These are phyloP conservation scores for Nitzschia palea DNA, from an alignment of 108 stramenopile genomes.

Conservation along the genomic window DNA sequence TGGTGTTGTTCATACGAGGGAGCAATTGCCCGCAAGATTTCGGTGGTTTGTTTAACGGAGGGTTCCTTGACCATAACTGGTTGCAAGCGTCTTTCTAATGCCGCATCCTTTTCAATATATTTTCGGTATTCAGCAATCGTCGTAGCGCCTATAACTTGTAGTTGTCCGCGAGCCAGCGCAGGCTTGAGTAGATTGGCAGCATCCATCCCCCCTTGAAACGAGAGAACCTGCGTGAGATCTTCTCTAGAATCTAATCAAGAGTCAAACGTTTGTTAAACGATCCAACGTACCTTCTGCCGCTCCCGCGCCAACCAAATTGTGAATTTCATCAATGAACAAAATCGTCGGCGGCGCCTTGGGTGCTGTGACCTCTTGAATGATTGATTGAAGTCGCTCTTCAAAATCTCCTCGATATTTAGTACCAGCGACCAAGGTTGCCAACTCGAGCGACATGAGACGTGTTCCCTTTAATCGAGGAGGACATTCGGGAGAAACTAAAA, in stretches of 20 bases:
- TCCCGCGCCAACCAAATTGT: constrained; percentile 83
- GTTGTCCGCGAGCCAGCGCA: constrained; percentile 76
- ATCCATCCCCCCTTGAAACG: constrained; percentile 72
- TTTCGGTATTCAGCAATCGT: constrained; percentile 89
- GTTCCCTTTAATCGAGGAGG: constrained; percentile 67
- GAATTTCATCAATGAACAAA: constrained; percentile 83
- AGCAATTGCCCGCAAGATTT: constrained; percentile 76
- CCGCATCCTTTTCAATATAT: constrained; percentile 93
- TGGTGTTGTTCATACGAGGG: constrained; percentile 75
- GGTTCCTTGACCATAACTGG: constrained; percentile 87
- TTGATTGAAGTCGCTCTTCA: constrained; percentile 84
- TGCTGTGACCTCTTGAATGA: constrained; percentile 79
- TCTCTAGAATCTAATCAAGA: too few relatives aligned
- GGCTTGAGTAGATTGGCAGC: constrained; percentile 93
- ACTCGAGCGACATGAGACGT: constrained; percentile 78
- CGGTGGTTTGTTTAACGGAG: constrained; percentile 64
- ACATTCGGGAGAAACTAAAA: constrained; percentile 67
- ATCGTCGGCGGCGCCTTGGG: constrained; percentile 80
- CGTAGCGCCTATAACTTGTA: constrained; percentile 90
- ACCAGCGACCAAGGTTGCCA: constrained; percentile 81
- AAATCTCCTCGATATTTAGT: constrained; percentile 90
- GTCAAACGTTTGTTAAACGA: too few relatives aligned
- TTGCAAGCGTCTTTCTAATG: constrained; percentile 88
- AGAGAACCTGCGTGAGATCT: too few relatives aligned
- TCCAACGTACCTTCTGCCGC: constrained; percentile 22